A percentile compares a stretch with the other conserved stretches of the same genome.
These are phyloP conservation scores for Metschnikowia dekortorum DNA, from an alignment of 805 yeast species.

Conservation along the genomic window DNA sequence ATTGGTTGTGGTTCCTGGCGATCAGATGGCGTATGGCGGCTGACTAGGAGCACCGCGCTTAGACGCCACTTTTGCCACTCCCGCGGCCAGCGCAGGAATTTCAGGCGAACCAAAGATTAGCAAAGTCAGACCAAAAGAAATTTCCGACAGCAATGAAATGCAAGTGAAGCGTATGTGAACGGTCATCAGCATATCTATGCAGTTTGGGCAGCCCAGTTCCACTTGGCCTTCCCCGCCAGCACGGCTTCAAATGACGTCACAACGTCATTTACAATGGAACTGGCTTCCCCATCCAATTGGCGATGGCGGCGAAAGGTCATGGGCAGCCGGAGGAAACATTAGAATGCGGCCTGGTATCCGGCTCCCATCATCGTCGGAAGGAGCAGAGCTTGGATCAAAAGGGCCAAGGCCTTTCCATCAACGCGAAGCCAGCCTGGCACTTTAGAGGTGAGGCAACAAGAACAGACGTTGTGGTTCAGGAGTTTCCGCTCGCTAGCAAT, in stretches of 20 bases:
- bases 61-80: background rate
- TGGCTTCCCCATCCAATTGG: too few species aligned
- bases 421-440: too few species aligned
- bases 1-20: background rate
- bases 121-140: background rate
- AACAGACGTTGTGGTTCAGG: too few species aligned
- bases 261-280: background rate
- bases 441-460: too few species aligned
- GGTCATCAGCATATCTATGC: background rate
- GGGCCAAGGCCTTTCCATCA: too few species aligned
- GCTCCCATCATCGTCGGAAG: too few species aligned
- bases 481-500: too few species aligned
- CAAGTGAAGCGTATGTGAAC: background rate
- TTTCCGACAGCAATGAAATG: background rate
- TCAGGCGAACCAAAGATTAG: background rate
- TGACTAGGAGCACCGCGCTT: background rate
- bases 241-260: background rate
- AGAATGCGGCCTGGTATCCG: too few species aligned
- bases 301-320: too few species aligned
- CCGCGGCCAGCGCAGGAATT: background rate
- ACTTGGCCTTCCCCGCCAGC: background rate
- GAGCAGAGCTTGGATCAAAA: too few species aligned
- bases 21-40: slow-evolving; percentile 1
- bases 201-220: background rate
- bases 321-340: too few species aligned